Evolutionary conservation across 192 early-diverging fungal species (phyloP).

Genomic region (Allomyces arbusculus): DNA sequence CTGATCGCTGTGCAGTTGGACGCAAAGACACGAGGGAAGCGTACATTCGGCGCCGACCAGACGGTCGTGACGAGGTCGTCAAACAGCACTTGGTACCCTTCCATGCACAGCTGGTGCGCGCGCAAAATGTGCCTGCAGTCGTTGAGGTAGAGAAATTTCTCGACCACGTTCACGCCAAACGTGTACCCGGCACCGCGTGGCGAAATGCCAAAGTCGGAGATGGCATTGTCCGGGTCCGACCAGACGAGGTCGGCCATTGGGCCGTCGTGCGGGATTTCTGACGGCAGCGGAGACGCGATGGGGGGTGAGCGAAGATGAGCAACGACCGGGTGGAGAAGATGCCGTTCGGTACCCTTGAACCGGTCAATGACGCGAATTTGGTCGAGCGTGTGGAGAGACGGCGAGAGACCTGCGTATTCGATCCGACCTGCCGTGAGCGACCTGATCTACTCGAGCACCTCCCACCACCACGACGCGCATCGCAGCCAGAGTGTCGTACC

Average conservation of each 20-base stretch:
- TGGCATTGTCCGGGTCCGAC: slow-evolving; percentile 61
- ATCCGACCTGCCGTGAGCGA: too few relatives aligned
- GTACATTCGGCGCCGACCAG: slow-evolving; percentile 54
- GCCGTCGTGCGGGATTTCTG: slow-evolving; percentile 85
- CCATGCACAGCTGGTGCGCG: slow-evolving; percentile 76
- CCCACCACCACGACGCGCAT: too few relatives aligned
- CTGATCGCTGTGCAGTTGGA: not conserved
- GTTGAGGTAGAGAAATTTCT: slow-evolving; percentile 59
- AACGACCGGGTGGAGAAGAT: not conserved
- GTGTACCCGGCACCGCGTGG: slow-evolving; percentile 70
- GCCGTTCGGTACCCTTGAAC: slow-evolving; percentile 37
- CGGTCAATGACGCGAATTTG: slow-evolving; percentile 71
- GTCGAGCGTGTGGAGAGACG: slow-evolving; percentile 64
- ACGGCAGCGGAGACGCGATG: not conserved
- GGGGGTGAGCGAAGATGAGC: not conserved
- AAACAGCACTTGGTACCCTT: slow-evolving; percentile 63
- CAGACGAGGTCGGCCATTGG: slow-evolving; percentile 90
- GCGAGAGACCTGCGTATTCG: slow-evolving; percentile 34
- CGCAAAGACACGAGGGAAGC: not conserved
- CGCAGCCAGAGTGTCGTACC: slow-evolving; percentile 18
- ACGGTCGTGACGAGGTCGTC: slow-evolving; percentile 70
- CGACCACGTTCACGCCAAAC: slow-evolving; percentile 59
- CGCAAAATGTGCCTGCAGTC: slow-evolving; percentile 57
- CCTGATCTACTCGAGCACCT: too few relatives aligned
- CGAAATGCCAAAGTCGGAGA: slow-evolving; percentile 62